Percentiles rank a stretch among this genome's conserved stretches.
Conservation (phyloP, 1,284 basidiomycete genomes). For the Fomitopsis schrenkii region DNA sequence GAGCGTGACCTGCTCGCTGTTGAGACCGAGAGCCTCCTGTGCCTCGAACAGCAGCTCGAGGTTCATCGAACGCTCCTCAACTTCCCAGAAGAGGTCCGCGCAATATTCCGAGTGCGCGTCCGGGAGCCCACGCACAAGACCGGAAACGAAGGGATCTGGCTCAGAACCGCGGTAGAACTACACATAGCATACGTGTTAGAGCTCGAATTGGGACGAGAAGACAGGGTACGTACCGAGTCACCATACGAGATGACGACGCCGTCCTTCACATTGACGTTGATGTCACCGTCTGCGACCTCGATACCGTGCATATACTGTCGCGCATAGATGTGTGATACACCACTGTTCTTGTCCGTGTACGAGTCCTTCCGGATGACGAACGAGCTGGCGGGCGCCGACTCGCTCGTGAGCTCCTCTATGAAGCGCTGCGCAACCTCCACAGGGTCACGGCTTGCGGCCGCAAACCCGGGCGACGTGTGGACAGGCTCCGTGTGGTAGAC, state of each 20-base stretch:
- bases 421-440: conserved; percentile 59
- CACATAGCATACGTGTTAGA: conserved; percentile 7
- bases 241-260: conserved; percentile 80
- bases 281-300: conserved; percentile 84
- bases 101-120: conserved; percentile 61
- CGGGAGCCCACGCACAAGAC: conserved; percentile 29
- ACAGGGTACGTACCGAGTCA: conserved; percentile 57
- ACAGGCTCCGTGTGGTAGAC: conserved; percentile 55
- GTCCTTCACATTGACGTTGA: conserved; percentile 87
- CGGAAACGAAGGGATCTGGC: conserved; percentile 31
- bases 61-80: conserved; percentile 25
- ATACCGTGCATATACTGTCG: conserved; percentile 80
- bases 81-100: conserved; percentile 38
- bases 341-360: conserved; percentile 80
- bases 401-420: conserved; percentile 43
- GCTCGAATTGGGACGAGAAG: not conserved
- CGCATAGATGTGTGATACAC: conserved; percentile 83
- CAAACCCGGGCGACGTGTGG: conserved; percentile 36
- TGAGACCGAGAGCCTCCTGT: conserved; percentile 17
- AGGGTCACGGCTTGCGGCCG: conserved; percentile 41
- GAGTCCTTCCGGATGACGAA: conserved; percentile 75
- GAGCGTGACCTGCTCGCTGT: conserved; percentile 37
- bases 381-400: conserved; percentile 34
- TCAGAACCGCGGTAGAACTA: conserved; percentile 65
- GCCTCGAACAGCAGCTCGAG: conserved; percentile 19